Evolutionary conservation across 495 filamentous ascomycete genomes (phyloP), one percentile per base, ranked within the genome.

Genomic region (Podospora appendiculata): DNA sequence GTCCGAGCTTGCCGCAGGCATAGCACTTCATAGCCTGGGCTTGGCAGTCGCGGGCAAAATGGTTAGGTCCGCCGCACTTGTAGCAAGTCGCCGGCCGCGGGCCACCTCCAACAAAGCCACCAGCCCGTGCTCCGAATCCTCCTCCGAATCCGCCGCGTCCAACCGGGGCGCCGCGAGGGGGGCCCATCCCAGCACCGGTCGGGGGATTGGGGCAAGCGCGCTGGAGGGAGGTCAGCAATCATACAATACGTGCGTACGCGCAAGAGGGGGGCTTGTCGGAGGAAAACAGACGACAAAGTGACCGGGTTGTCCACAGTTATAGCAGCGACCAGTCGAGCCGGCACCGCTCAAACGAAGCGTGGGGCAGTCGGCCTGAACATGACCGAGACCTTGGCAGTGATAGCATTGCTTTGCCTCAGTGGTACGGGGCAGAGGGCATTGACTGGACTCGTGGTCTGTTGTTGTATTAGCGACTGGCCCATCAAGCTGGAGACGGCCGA

Each of bases 21-120:
- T 97, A 99, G 81, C 94, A 99, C 73, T 99, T 99, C 90, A 96
- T 96, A 50, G 92, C 90, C 74, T 97, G 94, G 55, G 93, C 93
- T 75, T 99, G 94, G 78, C 94, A 99, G 69, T 99, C 94, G 55
- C 94, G 87, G 47, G 94, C 93, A 63, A 89, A 99, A 72, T 99
- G 94, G 77, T 99, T 99, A 45, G 93, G 94, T 11, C 93, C 93
- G 61, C 94, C 94, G 69, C 94, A 99, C 79, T 97, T 97, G 81
- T 96, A 97, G 83, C 94, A 99, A 48, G 91, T 97, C 17, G 94
- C 88, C 46, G 89, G 82, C 48, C 90, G 89, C 55, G 86, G 81
- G 12, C 75, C 81, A 25, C 2, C 25, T 52, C 73, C 73, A 56
- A 73, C 69, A 64, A 81, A 89, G 38, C 88, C 89, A 47, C 89